Evolutionary conservation across 257 asterid genomes (phyloP), one percentile per base, ranked within the genome.

Genomic region (Henckelia pumila): DNA sequence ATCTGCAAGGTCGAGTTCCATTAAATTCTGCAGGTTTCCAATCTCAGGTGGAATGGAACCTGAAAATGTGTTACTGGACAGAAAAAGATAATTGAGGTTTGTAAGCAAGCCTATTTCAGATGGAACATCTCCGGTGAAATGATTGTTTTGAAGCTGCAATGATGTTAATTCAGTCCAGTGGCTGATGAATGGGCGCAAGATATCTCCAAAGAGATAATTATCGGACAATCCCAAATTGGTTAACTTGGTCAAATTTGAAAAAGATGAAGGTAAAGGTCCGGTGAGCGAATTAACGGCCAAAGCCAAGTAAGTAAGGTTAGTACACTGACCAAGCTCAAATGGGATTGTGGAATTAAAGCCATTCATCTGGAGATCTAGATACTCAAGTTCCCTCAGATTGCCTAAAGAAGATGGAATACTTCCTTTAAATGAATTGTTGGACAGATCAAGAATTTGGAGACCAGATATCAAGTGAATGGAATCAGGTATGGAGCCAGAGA

Each of bases 221-320:
- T 76, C 90, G 0, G 95, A 90, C 23, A 93, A 63, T 3, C 95
- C 96, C 78, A 93, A 69, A 0, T 75, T 69, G 2, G 70, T 1
- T 63, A 90, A 71, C 49, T 81, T 65, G 70, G 82, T 83, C 71
- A 90, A 73, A 35, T 75, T 83, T n/a, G 96, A 82, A 23, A 90
- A 37, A 40, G 96, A 82, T 70, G 23, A 21, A 69, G 97, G 97
- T 85, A 93, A 72, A 37, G 82, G 44, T 19, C 96, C 97, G 7
- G 82, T 61, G 5, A 88, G 71, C 2, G 77, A 75, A 75, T 89
- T 81, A n/a, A 1, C 6, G 8, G 86, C 86, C 3, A 84, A 66
- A 55, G 82, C 77, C 70, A 81, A 65, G 73, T 47, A 84, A 32
- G 81, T 66, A 17, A 84, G 77, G 64, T 73, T 77, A 29, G 68